Base-by-base conservation (phyloP, 2,329 filamentous ascomycete genomes). In the Paecilomyces sp. region DNA sequence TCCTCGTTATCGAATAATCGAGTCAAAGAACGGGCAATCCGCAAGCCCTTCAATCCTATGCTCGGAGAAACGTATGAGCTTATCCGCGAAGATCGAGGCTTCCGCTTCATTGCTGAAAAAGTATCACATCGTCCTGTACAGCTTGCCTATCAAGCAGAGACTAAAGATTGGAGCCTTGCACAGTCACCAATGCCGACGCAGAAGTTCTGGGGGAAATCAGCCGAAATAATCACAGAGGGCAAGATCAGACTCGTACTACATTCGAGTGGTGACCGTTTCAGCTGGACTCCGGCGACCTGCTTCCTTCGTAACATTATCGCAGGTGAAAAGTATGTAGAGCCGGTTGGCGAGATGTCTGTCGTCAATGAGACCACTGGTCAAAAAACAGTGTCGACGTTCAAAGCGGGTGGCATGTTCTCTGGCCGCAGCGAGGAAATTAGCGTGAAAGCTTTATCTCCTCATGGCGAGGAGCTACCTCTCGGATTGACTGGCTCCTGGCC, bases 201-300 rank as follows among this genome's bases (percentile, higher is more conserved):
- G 72, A 97, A 97, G 72, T 99, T 99, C 79, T 97, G 94, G 94
- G 94, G 94, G 59, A 97, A 97, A 79, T 93, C 89, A 58, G 91
- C 91, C 2, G 94, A 99, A 75, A 86, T 99, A 63, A 94, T 90
- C 62, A 97, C 92, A 0, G 93, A 97, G 58, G 94, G 94, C 2
- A 89, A 91, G 28, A 87, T 91, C 3, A 85, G 92, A 55, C 81
- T 97, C 47, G 85, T 87, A 47, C 79, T 99, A 30, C 87, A 94
- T 70, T 82, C 83, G 1, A 84, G 80, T 1, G 89, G 91, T 58
- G 93, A 97, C 72, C 83, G 86, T 62, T 99, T 93, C 77, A 92
- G 88, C 66, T 99, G 92, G 91, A 88, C 84, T 54, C 83, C 91
- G 18, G 91, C 93, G 1, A 96, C 91, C 3, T 91, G 90, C 65